Base-by-base conservation (phyloP, 2,329 filamentous ascomycete genomes). In the Sarocladium oryzae region DNA sequence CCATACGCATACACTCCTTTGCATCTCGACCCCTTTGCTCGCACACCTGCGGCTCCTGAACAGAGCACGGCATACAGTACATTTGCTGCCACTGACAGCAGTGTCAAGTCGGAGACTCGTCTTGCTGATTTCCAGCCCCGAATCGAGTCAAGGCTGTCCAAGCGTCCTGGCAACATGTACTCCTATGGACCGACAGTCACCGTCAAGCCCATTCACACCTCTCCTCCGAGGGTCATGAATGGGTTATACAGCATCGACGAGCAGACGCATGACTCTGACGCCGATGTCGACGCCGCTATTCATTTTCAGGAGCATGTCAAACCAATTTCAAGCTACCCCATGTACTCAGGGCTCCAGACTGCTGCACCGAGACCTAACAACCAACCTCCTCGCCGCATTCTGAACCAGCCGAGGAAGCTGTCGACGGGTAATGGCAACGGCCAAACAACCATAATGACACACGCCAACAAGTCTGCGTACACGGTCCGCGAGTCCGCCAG, bases 361-460 rank as follows among this genome's bases (percentile, higher is more conserved):
- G 33, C 46, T 2, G n/a, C 59, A 6, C 32, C 46, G 33, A 37
- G 37, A 16, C 3, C 18, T 18, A 26, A 23, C 62, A 20, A 50
- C 56, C 3, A 53, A 56, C 23, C 55, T 59, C 30, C 55, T 58
- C 20, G 55, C 55, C 20, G 57, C 51, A 52, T 53, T 18, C 59
- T 69, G 26, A 69, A 69, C 56, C 60, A 67, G 4, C 68, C 69
- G 11, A 61, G 64, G 51, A 67, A 66, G 54, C 61, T 70, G 3
- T 68, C 68, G 2, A 52, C 55, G 32, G 41, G 51, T 24, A 23
- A 52, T 26, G 45, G 15, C 30, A 49, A 37, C 11, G 23, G 13
- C 32, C 3, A 20, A 18, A 45, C 20, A 38, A 58, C 52, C 41
- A 58, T 57, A 33, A 60, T 63, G 9, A 57, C 61, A 5, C 50